Percentiles rank a stretch among this genome's conserved stretches.
These are phyloP conservation scores for Teunomyces aglyptinius DNA, from an alignment of 805 yeast genomes.

Conservation along the genomic window DNA sequence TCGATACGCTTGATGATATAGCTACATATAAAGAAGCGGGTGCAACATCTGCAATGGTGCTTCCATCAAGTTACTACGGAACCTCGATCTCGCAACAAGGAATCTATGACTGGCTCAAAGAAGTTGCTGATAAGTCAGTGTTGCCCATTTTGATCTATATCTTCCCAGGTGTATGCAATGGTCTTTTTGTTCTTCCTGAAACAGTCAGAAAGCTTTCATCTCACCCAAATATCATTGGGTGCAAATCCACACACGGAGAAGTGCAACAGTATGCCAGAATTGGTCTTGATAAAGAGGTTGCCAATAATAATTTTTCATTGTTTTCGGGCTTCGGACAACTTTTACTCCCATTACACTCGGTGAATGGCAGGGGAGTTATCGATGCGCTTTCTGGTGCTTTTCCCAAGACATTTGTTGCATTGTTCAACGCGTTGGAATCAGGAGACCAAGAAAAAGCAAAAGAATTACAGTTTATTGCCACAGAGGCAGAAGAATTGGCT, in stretches of 20 bases:
- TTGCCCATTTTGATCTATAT: conserved; percentile 47
- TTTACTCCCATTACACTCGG: conserved; percentile 44
- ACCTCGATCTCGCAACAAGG: conserved; percentile 45
- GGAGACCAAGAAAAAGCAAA: conserved; percentile 44
- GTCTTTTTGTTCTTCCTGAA: conserved; percentile 33
- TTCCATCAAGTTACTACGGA: conserved; percentile 51
- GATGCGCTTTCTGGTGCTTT: conserved; percentile 54
- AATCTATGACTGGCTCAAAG: conserved; percentile 42
- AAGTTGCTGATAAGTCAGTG: conserved; percentile 42
- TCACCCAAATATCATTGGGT: conserved; percentile 50
- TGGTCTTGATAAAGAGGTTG: conserved; percentile 40
- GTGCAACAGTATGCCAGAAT: conserved; percentile 46
- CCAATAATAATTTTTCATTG: conserved; percentile 36
- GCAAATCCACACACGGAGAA: conserved; percentile 52
- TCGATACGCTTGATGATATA: conserved; percentile 44
- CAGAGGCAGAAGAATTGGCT: conserved; percentile 47
- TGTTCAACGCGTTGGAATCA: conserved; percentile 36
- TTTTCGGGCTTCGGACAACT: conserved; percentile 55
- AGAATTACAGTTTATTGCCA: conserved; percentile 39
- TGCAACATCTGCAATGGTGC: conserved; percentile 38
- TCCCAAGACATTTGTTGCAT: conserved; percentile 47
- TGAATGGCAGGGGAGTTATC: conserved; percentile 51
- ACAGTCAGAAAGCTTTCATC: conserved; percentile 42
- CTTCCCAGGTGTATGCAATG: conserved; percentile 51
- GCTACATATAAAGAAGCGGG: conserved; percentile 35